Evolutionary conservation across 305 asterid species (phyloP).

Genomic region (Fraxinus nigra): DNA sequence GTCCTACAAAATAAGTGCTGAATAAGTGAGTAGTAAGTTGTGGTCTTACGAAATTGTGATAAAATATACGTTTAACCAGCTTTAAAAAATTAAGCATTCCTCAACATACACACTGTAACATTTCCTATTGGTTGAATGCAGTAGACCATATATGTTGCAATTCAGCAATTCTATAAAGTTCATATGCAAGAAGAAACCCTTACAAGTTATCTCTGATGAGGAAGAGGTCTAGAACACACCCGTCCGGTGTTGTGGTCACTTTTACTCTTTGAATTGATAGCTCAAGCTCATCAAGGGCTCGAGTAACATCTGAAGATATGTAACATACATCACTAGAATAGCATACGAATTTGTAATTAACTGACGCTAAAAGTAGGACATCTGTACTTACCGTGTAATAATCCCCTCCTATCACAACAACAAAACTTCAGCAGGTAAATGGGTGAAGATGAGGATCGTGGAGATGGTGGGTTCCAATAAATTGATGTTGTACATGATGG

Average conservation of each 20-base stretch:
- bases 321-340: conserved; percentile 15
- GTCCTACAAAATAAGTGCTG: background rate
- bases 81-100: background rate
- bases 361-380: conserved; percentile 1
- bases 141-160: conserved; percentile 11
- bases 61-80: background rate
- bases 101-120: background rate
- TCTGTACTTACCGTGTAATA: conserved; percentile 59
- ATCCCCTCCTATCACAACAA: conserved; percentile 60
- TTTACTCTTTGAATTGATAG: conserved; percentile 71
- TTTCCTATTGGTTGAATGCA: background rate
- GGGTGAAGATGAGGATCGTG: conserved; percentile 37
- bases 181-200: conserved; percentile 24
- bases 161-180: conserved; percentile 3
- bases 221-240: conserved; percentile 63
- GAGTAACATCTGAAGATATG: conserved; percentile 60
- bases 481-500: conserved; percentile 54
- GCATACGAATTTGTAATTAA: background rate
- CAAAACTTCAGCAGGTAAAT: conserved; percentile 61
- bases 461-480: conserved; percentile 43
- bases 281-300: conserved; percentile 68
- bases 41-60: background rate
- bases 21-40: background rate
- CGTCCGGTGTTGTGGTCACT: conserved; percentile 83
- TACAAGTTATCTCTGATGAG: conserved; percentile 57